Evolutionary conservation across 805 yeast species (phyloP), one percentile per base, ranked within the genome.

Genomic region (Zygosaccharomyces bisporus): DNA sequence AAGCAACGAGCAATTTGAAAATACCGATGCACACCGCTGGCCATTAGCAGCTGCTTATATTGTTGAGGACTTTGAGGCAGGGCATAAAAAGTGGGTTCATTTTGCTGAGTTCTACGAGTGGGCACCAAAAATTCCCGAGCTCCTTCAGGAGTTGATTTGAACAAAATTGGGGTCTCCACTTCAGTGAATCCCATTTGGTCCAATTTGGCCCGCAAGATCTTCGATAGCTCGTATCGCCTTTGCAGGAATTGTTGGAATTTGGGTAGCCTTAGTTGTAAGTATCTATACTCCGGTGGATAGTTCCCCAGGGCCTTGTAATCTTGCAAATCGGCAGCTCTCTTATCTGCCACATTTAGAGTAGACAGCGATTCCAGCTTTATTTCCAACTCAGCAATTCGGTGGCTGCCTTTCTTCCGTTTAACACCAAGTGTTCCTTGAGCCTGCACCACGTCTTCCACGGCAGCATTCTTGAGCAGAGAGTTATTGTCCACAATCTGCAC

Each of bases 11-110:
- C 98, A 31, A 93, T 71, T 66, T 93, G 99, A 64, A 79, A 93
- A 64, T 93, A 93, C 39, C 79, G 74, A 41, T 83, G 75, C 31
- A 93, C 79, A 1, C 99, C 99, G 32, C 95, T 83, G 1, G 97
- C 95, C 89, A 93, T 93, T 25, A 93, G 69, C 32, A 93, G 70
- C 65, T 93, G 99, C 60, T 93, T 93, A 61, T 91, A 93, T 61
- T 93, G 99, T 61, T 93, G 99, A 0, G 99, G 99, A 12, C 96
- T 87, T 63, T 93, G 99, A 0, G 98, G 97, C 21, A 93, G 71
- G 0, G 99, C 97, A 62, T 91, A 93, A 63, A 86, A 84, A 14
- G 65, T 58, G 6, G 56, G 53, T 20, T 71, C 67, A 2, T 67
- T 65, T 9, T 25, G 18, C 10, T 19, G 3, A 1, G 68, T 60